Evolutionary conservation across 805 yeast species (phyloP).

Genomic region (Blastobotrys chiropterorum): DNA sequence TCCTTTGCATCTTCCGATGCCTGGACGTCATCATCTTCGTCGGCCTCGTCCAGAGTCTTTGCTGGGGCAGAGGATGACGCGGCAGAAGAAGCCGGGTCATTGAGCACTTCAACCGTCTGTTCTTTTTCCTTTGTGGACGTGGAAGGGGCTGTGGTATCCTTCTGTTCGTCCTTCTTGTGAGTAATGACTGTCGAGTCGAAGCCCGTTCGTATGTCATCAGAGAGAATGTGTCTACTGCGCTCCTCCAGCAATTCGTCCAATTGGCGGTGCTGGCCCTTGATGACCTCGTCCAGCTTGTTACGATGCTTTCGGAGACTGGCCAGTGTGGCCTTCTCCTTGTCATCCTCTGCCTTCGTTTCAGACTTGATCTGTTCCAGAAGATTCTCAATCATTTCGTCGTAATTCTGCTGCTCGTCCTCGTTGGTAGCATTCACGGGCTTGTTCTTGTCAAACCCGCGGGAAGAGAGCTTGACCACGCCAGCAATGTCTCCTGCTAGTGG

Average conservation of each 20-base stretch:
- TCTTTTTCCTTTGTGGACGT: constrained; percentile 1
- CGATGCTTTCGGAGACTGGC: constrained; percentile 53
- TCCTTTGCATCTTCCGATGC: constrained; percentile 57
- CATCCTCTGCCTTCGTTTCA: constrained; percentile 42
- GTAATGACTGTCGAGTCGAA: constrained; percentile 78
- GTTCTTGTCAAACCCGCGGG: constrained; percentile 24
- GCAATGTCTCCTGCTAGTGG: constrained; percentile 20
- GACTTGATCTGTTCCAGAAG: constrained; percentile 66
- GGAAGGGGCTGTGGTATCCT: constrained; percentile 24
- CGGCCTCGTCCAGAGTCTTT: constrained; percentile 12
- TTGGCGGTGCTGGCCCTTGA: constrained; percentile 58
- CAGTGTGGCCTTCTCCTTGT: constrained; percentile 29
- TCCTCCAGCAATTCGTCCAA: constrained; percentile 63
- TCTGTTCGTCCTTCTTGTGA: constrained; percentile 18
- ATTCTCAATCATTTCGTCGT: constrained; percentile 90
- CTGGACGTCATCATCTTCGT: constrained; percentile 21
- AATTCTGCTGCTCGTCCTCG: constrained; percentile 40
- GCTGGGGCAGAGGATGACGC: background rate
- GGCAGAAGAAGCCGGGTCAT: constrained; percentile 4
- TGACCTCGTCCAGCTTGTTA: constrained; percentile 59
- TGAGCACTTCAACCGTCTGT: constrained; percentile 17
- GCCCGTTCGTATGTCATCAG: constrained; percentile 89
- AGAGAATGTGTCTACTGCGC: constrained; percentile 67
- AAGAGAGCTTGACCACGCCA: constrained; percentile 21
- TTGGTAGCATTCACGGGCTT: constrained; percentile 12